These are phyloP conservation scores for Acer negundo DNA, from an alignment of 345 rosid species.

Conservation along the genomic window DNA sequence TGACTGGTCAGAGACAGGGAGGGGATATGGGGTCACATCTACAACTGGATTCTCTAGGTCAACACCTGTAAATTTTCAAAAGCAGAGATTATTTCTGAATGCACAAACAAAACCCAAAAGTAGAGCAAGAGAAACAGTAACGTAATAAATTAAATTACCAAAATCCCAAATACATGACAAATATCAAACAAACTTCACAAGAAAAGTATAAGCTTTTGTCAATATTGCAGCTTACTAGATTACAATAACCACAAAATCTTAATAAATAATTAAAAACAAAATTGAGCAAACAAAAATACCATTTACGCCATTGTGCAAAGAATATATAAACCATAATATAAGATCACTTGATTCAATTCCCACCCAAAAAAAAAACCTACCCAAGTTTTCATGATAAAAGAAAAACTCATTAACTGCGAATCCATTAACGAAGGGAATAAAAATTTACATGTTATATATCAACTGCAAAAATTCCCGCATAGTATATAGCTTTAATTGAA, in stretches of 20 bases:
- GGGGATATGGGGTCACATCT: slow-evolving; percentile 46
- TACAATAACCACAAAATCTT: background rate
- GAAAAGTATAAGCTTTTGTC: too few relatives aligned
- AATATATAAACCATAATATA: background rate
- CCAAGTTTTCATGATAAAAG: background rate
- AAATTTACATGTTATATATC: background rate
- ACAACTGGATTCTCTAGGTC: slow-evolving; percentile 50
- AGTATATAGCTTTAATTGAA: background rate
- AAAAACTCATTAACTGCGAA: background rate
- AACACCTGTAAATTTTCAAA: slow-evolving; percentile 43
- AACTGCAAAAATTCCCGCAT: background rate
- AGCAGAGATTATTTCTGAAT: slow-evolving; percentile 1
- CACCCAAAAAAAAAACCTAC: background rate
- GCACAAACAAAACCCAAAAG: background rate
- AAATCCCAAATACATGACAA: background rate
- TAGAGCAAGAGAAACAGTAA: background rate
- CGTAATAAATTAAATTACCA: background rate
- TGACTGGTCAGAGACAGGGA: slow-evolving; percentile 24
- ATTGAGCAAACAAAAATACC: background rate
- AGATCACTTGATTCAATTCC: background rate
- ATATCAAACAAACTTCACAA: background rate
- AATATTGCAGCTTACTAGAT: too few relatives aligned
- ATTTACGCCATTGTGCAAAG: background rate
- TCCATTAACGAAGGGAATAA: background rate
- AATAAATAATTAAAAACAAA: background rate